phyloP scores from a whole-genome alignment of 1,284 basidiomycete genomes.

The Cutaneotrichosporon sp. region DNA sequence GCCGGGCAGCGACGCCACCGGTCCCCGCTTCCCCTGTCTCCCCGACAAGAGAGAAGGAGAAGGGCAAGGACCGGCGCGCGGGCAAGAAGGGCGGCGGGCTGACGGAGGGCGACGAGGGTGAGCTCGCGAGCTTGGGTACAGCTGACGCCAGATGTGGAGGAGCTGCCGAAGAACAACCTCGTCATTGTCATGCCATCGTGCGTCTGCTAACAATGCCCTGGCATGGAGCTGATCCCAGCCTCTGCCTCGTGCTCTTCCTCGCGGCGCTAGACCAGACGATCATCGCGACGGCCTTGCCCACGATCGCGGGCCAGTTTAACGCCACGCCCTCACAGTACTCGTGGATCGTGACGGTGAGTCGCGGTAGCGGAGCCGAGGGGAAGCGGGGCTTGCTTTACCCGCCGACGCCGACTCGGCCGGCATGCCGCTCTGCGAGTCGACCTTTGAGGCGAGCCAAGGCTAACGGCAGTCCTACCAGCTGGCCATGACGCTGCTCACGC shows the following conservation, averaged over 20 bases:
- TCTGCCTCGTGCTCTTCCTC: conserved; percentile 46
- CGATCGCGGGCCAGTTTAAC: conserved; percentile 34
- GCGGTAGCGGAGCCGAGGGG: not conserved
- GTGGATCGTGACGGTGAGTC: conserved; percentile 40
- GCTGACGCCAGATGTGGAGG: conserved; percentile 34
- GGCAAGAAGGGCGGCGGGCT: conserved; percentile 18
- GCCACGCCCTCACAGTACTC: conserved; percentile 38
- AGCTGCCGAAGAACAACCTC: conserved; percentile 38
- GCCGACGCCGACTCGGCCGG: not conserved
- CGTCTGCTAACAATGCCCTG: not conserved
- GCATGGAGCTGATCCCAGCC: conserved; percentile 26
- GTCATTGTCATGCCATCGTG: conserved; percentile 35
- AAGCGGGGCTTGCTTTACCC: not conserved
- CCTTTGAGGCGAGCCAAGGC: not conserved
- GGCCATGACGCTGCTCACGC: conserved; percentile 41
- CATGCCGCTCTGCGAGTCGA: not conserved
- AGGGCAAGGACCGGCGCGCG: not conserved
- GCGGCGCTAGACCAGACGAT: conserved; percentile 48
- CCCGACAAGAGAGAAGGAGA: not conserved
- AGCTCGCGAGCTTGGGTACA: not conserved
- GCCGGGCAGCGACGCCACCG: not conserved
- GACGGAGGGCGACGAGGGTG: conserved; percentile 25
- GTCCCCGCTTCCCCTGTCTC: not conserved
- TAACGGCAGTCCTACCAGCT: conserved; percentile 40
- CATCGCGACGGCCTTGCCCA: conserved; percentile 41